Conservation (phyloP, 169 alveolate species). For the Plasmodium ovale region DNA sequence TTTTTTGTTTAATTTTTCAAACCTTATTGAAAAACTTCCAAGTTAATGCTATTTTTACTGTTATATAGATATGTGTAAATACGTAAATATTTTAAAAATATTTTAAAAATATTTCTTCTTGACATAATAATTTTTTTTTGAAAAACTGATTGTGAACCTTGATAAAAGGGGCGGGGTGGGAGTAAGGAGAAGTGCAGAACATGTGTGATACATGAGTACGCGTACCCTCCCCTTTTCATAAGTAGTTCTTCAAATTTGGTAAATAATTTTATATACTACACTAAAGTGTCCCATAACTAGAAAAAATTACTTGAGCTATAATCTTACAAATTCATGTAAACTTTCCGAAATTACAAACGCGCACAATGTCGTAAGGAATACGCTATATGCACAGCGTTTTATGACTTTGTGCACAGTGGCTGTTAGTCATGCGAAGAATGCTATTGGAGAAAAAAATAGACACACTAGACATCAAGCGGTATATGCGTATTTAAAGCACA, state of each 20-base stretch:
- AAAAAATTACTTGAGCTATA: too few relatives aligned
- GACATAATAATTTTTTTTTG: neutral
- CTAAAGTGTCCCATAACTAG: too few relatives aligned
- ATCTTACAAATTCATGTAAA: too few relatives aligned
- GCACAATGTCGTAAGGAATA: neutral
- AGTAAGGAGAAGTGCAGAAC: too few relatives aligned
- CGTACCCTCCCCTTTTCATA: too few relatives aligned
- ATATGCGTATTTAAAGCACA: neutral
- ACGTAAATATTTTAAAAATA: neutral
- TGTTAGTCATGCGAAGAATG: too few relatives aligned
- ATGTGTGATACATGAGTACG: too few relatives aligned
- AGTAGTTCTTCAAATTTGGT: too few relatives aligned
- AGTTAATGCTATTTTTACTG: slow-evolving; percentile 14
- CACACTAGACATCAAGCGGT: slow-evolving; percentile 5
- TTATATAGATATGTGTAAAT: slow-evolving; percentile 17
- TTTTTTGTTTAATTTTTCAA: slow-evolving; percentile 43
- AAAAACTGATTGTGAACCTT: slow-evolving; percentile 15
- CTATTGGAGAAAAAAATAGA: too few relatives aligned
- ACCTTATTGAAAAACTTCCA: slow-evolving; percentile 14
- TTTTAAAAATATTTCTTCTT: neutral
- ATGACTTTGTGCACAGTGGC: neutral
- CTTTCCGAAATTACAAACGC: too few relatives aligned
- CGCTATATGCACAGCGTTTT: neutral
- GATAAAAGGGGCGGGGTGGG: neutral
- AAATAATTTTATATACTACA: slow-evolving; percentile 11